Percentiles rank a stretch among this genome's conserved stretches.
phyloP scores from a whole-genome alignment of 108 stramenopile species.

The Cyclotella atomus region DNA sequence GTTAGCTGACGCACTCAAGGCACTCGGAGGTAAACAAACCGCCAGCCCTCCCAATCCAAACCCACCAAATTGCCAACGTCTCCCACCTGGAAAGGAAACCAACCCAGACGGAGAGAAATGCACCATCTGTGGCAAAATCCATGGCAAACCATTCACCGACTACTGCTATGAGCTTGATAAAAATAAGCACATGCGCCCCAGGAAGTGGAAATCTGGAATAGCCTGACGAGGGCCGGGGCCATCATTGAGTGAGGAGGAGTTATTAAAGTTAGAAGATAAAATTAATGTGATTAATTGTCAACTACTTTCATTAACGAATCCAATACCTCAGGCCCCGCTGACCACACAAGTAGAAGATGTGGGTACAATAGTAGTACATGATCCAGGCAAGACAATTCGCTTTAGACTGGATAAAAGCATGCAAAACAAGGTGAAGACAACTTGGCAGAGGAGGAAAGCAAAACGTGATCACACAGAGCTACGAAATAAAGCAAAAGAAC shows the following conservation, averaged over 20 bases:
- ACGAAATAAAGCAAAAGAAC: neutral
- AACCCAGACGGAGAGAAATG: neutral
- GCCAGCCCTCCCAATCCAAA: neutral
- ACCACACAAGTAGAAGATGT: conserved; percentile 16
- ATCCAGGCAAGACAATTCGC: neutral
- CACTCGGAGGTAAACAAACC: neutral
- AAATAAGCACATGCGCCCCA: neutral
- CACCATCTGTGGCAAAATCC: neutral
- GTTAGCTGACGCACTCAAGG: neutral
- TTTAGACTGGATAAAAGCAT: neutral
- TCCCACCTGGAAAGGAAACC: neutral
- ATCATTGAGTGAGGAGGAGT: neutral
- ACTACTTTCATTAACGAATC: neutral
- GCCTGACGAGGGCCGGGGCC: conserved; percentile 6
- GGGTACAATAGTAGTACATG: neutral
- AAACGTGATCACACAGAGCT: neutral
- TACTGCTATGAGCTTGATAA: neutral
- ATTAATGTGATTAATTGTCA: neutral
- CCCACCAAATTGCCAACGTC: too few species aligned
- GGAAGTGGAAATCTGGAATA: neutral
- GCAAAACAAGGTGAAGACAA: neutral
- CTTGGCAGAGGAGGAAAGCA: neutral
- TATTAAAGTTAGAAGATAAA: neutral
- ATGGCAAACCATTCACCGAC: neutral
- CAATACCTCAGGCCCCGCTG: conserved; percentile 3